Base-by-base conservation (phyloP, 768 basidiomycete genomes). In the Trametes cingulata region DNA sequence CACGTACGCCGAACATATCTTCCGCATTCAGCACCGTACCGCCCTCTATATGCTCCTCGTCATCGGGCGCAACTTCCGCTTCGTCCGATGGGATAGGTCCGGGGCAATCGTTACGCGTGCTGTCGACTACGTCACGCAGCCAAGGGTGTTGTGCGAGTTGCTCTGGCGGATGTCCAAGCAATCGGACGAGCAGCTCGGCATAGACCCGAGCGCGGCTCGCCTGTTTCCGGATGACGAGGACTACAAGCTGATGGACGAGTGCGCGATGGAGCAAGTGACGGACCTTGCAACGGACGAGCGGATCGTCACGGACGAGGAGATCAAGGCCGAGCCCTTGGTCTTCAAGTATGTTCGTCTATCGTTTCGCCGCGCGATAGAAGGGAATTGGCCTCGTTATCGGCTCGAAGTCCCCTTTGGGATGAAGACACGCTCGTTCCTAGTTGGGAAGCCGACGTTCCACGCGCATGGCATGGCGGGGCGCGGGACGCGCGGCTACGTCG, bases 401-500 rank as follows among this genome's bases (percentile, higher is more conserved):
- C 35, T 56, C 13, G 19, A 20, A 15, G 59, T 61, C 17, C 41
- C 49, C 9, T 27, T 36, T 19, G 59, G 29, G 15, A n/a, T 52
- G n/a, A 27, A 4, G 10, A 36, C 43, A 15, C 40, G 51, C 2
- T 42, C 12, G 17, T 52, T 59, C 51, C 50, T 59, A 0, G 43
- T 59, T 9, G 40, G 43, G 10, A 35, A 19, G 2, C 43, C 58
- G 6, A 3, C 14, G 7, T 59, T 59, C 43, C 14, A 17, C 14
- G 41, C 58, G 1, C 1, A 17, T 6, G 41, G 40, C 3, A 29
- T 53, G 42, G 29, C 24, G 2, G 51, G 59, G 1, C 52, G 59
- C 5, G 45, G 43, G 7, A 61, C 60, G 20, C 54, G 54, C 5
- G 60, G 54, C 3, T 61, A 56, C 19, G 33, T 61, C 12, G 60